Evolutionary conservation across 2,329 filamentous ascomycete species (phyloP), one percentile per base, ranked within the genome.

Genomic region (Microcyclosporella mali): DNA sequence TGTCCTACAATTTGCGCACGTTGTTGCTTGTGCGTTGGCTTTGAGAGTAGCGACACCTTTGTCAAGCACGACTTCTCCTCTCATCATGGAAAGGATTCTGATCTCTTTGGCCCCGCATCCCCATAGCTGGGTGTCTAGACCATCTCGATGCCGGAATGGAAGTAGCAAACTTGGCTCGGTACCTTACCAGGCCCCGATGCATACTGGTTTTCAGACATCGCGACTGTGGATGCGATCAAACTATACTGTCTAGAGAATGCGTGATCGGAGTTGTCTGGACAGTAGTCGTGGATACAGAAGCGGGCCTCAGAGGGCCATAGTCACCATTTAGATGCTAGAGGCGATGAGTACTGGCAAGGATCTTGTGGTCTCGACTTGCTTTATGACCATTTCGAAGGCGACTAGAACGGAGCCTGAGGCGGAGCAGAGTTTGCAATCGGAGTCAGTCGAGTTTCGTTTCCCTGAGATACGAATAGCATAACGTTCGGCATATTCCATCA

Each of bases 241-340:
- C 95, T 95, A 82, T 85, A 94, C 80, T 85, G 70, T 82, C 94
- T 35, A 94, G 73, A 17, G 88, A 88, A 69, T 95, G 88, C 65
- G 94, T 85, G 66, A 95, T 95, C 56, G 87, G 85, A 66, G 88
- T 85, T 16, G 87, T 87, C 32, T 46, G 79, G 72, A 33, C 88
- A 94, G 50, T 88, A 47, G 87, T 88, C 16, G 39, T 36, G 66
- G 88, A 11, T 14, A 46, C 86, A n/a, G 87, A 87, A n/a, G 84
- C 85, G 3, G 87, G 87, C 63, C 95, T 88, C 28, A 95, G 79
- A 28, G 88, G 88, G 71, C 94, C 95, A 69, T 94, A 95, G 70
- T 95, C 88, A 53, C 88, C 88, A 58, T 94, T 94, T 40, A 95
- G 76, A 68, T 76, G 78, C 67, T 92, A 92, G 42, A 92, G 70